These are phyloP conservation scores for Rubia yunnanensis DNA, from an alignment of 257 asterid genomes.

Conservation along the genomic window DNA sequence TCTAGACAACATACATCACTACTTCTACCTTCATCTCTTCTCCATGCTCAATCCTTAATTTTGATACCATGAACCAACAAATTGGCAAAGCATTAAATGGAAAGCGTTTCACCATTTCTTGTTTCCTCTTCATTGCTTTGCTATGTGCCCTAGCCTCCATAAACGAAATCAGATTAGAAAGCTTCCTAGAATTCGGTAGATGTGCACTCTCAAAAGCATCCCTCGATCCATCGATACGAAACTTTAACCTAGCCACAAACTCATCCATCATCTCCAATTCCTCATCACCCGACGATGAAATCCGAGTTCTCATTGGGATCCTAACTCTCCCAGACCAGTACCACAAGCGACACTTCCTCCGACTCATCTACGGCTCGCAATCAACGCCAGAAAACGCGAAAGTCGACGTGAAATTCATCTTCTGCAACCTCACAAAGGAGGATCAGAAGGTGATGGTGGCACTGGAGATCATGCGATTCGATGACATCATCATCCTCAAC, in stretches of 20 bases:
- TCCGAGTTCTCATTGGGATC: constrained; percentile 63
- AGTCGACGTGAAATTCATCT: constrained; percentile 68
- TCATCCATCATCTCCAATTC: neutral
- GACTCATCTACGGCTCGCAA: constrained; percentile 80
- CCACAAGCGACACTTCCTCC: constrained; percentile 77
- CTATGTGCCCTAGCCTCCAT: constrained; percentile 61
- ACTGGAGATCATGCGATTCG: constrained; percentile 72
- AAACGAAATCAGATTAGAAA: constrained; percentile 51
- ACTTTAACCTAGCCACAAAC: constrained; percentile 1
- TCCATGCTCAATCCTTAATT: constrained; percentile 3
- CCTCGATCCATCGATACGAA: neutral
- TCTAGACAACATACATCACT: constrained; percentile 9
- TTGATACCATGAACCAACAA: constrained; percentile 35
- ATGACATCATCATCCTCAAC: constrained; percentile 72
- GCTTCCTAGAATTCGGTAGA: constrained; percentile 36
- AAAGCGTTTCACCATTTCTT: constrained; percentile 40
- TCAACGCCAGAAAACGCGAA: constrained; percentile 38
- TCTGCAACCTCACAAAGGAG: constrained; percentile 88
- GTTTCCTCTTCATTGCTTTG: constrained; percentile 50
- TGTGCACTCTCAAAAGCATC: constrained; percentile 30
- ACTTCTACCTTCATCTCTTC: constrained; percentile 13
- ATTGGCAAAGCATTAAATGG: constrained; percentile 21
- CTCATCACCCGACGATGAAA: constrained; percentile 23
- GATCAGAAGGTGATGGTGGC: constrained; percentile 74
- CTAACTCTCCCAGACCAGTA: constrained; percentile 85